Base-by-base conservation (phyloP, 2,329 filamentous ascomycete genomes). In the Phialophora verrucosa region DNA sequence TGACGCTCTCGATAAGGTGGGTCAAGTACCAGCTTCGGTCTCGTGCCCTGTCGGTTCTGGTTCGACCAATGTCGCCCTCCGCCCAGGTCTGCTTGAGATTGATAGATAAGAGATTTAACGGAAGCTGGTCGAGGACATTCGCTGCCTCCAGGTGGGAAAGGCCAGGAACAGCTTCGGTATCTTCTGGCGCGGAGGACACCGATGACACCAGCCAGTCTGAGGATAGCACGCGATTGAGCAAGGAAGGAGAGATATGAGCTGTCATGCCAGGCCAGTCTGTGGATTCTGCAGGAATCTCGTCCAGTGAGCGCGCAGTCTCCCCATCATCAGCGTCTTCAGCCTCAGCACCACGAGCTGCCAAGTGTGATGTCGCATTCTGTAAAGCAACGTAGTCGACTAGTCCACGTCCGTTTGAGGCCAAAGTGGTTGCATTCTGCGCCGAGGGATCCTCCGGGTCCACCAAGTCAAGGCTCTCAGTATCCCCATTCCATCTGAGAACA, bases 51-150 rank as follows among this genome's bases (percentile, higher is more conserved):
- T 88, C 84, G 11, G 87, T 89, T 32, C 87, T 80, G 72, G 88
- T 86, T 6, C 86, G 79, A 0, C 87, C 87, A 8, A 87, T 84
- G 10, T 87, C 87, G 1, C 85, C 86, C 59, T 82, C 79, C 29
- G 84, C 80, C 87, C 87, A 90, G 1, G 87, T 89, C 71, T 81
- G 81, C 74, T 85, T 87, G 50, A 89, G 76, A 67, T 90, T 83
- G 62, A 90, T 79, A 0, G 85, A 84, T 3, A 89, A 74, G 66
- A 89, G 84, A 0, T 76, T 76, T 17, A 90, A 79, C 3, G 72
- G 75, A 1, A 72, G 64, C 59, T 75, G 73, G 38, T 65, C 59
- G 14, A 72, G 64, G 2, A 64, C 64, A 44, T 69, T 59, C 7
- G 47, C 38, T n/a, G 67, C 62, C 56, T 72, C 71, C 11, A 64